Percentiles rank a stretch among this genome's conserved stretches.
Evolutionary conservation across 257 asterid species (phyloP).

Genomic region (Fraxinus quadrangulata): DNA sequence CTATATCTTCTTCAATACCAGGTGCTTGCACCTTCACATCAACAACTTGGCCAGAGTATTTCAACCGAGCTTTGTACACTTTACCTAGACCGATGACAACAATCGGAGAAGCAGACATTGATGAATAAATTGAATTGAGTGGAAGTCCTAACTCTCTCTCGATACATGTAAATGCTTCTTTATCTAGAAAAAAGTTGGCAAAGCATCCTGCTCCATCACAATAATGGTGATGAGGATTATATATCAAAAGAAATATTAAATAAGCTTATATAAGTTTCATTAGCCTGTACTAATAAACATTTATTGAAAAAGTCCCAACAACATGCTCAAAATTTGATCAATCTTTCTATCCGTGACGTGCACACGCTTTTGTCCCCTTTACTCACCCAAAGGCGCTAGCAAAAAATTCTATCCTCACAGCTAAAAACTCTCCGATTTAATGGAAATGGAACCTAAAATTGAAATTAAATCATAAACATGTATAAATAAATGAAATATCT

Average conservation of each 20-base stretch:
- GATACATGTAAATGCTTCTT: slow-evolving; percentile 85
- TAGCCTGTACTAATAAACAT: neutral
- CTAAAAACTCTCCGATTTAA: neutral
- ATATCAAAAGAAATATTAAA: neutral
- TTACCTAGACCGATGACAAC: slow-evolving; percentile 99
- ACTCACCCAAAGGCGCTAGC: neutral
- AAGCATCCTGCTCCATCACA: slow-evolving; percentile 70
- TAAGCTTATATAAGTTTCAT: neutral
- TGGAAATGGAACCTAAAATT: neutral
- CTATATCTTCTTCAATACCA: slow-evolving; percentile 92
- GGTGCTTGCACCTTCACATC: slow-evolving; percentile 99
- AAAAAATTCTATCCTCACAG: neutral
- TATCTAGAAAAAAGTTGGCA: slow-evolving; percentile 94
- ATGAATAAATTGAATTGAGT: slow-evolving; percentile 73
- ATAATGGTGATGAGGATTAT: neutral
- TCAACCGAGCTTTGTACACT: slow-evolving; percentile 92
- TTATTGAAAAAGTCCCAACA: neutral
- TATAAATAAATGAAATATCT: too few relatives aligned
- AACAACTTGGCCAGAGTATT: slow-evolving; percentile 77
- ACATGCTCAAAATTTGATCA: neutral
- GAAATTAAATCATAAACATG: too few relatives aligned
- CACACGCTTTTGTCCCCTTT: neutral
- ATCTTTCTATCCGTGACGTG: neutral
- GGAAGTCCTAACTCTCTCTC: slow-evolving; percentile 86
- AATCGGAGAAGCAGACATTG: slow-evolving; percentile 88